Base-by-base conservation (phyloP, 345 rosid species). In the Moricandia moricandioides region DNA sequence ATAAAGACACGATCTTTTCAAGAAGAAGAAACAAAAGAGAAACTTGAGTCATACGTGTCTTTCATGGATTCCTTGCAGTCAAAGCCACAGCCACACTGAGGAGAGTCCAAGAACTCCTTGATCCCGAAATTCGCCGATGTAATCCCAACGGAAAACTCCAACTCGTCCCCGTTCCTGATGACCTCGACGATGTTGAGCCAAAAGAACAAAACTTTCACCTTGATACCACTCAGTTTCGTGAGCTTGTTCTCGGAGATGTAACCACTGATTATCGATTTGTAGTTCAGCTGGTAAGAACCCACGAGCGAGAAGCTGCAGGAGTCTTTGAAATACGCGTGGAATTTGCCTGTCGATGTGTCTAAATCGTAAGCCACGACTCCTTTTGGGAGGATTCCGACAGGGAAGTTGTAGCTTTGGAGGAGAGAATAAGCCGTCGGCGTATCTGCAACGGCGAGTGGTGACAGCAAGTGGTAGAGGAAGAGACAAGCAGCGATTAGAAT, bases 111-210 rank as follows among this genome's bases (percentile, higher is more conserved):
- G 75, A 96, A 96, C 81, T 92, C 94, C 14, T 89, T 87, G 59
- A 92, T 85, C 10, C 75, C 59, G 55, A 96, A 96, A 52, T 68
- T 71, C 0, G 99, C 97, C 21, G 99, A 96, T 1, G 97, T 89
- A 18, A 96, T 85, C 72, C 99, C 98, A 9, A 96, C 97, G 4
- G 98, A 96, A 74, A 96, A 91, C 4, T 80, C 84, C 77, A 92
- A 80, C 18, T 91, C 86, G 26, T 89, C 88, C 0, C 82, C 91
- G 1, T 71, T 62, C 77, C 99, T 80, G 27, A 26, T 49, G 9
- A 96, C 98, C 82, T 92, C 98, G 24, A 91, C 96, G 33, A 96
- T 96, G 71, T 92, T 88, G 45, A 96, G 77, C 99, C 99, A 96
- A n/a, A 91, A 70, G 80, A 92, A 92, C 69, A 92, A 67, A 5